Evolutionary conservation across 345 rosid species (phyloP).

Genomic region (Camelina hispida): DNA sequence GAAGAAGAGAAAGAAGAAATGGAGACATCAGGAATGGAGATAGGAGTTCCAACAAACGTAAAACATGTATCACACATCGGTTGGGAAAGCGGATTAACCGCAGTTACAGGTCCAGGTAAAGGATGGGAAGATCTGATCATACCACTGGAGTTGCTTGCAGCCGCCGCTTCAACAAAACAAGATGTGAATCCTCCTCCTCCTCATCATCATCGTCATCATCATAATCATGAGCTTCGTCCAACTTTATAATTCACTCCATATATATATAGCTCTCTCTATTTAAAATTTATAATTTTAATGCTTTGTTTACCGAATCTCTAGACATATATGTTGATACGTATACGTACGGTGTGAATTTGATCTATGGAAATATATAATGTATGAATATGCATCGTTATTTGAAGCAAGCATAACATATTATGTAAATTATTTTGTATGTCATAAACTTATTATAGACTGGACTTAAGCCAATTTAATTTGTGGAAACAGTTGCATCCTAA

Average conservation of each 20-base stretch:
- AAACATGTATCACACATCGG: conserved; percentile 85
- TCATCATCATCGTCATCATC: conserved; percentile 8
- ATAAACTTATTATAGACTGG: too few species aligned
- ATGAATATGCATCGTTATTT: neutral
- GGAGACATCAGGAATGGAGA: conserved; percentile 58
- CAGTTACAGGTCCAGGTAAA: conserved; percentile 1
- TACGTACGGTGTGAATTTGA: neutral
- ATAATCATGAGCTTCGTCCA: conserved; percentile 20
- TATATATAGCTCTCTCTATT: conserved; percentile 6
- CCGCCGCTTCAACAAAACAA: conserved; percentile 13
- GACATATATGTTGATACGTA: conserved; percentile 9
- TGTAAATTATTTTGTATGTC: conserved; percentile 5
- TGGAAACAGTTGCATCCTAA: neutral
- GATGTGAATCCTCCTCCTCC: conserved; percentile 2
- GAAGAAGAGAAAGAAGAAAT: conserved; percentile 51
- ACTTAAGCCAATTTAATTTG: neutral
- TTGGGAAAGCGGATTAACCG: conserved; percentile 48
- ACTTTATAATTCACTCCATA: conserved; percentile 22
- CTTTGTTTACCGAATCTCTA: conserved; percentile 2
- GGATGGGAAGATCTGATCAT: conserved; percentile 41
- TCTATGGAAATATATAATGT: neutral
- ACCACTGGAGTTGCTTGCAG: conserved; percentile 39
- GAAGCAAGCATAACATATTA: too few species aligned
- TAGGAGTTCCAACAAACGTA: conserved; percentile 80
- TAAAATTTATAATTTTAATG: neutral